Conservation (phyloP, 192 early-diverging fungal genomes). For the Haplosporangium gracile region DNA sequence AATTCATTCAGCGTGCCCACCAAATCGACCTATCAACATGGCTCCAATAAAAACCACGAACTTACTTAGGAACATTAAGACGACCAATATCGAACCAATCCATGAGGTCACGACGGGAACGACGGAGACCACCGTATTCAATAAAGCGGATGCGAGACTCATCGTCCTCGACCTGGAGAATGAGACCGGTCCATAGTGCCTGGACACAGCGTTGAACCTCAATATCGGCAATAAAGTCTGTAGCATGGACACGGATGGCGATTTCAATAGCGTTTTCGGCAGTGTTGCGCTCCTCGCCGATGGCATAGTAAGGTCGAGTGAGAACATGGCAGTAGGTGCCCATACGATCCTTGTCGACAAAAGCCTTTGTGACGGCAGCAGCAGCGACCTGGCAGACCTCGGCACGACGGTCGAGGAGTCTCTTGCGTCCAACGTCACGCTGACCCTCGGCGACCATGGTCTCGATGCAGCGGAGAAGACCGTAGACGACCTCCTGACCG, state of each 20-base stretch:
- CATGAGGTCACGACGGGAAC: conserved; percentile 36
- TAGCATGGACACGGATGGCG: conserved; percentile 50
- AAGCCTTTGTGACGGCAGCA: conserved; percentile 37
- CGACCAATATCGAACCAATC: conserved; percentile 53
- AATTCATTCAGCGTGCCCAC: too few species aligned
- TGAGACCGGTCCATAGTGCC: conserved; percentile 56
- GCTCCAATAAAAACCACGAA: too few species aligned
- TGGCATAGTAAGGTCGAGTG: conserved; percentile 43
- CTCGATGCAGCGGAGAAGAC: conserved; percentile 49
- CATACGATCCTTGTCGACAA: conserved; percentile 53
- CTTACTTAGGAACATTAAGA: conserved; percentile 57
- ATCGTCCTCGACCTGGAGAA: conserved; percentile 49
- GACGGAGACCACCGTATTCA: conserved; percentile 40
- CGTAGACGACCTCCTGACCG: conserved; percentile 49
- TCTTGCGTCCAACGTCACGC: conserved; percentile 48
- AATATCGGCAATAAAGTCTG: conserved; percentile 50
- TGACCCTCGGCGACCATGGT: conserved; percentile 39
- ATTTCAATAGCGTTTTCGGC: conserved; percentile 53
- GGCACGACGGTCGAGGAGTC: conserved; percentile 33
- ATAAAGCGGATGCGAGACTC: conserved; percentile 43
- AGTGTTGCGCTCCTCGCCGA: conserved; percentile 36
- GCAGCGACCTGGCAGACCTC: conserved; percentile 40
- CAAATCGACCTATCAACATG: not conserved
- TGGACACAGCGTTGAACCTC: conserved; percentile 55
- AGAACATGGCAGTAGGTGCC: conserved; percentile 52